phyloP scores from a whole-genome alignment of 768 basidiomycete genomes.

The Serendipita sp. region DNA sequence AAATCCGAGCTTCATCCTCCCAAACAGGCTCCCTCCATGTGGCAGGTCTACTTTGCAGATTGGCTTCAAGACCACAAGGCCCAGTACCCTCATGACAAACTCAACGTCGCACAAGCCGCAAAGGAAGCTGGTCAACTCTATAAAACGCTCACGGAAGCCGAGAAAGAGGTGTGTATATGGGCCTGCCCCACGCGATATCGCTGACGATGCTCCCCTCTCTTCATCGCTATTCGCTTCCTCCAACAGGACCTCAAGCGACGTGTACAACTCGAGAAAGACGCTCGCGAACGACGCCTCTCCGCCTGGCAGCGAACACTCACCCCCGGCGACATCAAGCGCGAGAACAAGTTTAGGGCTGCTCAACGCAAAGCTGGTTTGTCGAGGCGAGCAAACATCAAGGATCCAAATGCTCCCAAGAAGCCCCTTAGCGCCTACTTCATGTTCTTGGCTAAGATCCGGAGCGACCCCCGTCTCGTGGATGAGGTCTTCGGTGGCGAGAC shows the following conservation, averaged over 20 bases:
- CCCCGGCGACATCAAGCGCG: constrained; percentile 86
- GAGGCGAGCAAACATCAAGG: constrained; percentile 86
- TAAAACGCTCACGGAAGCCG: constrained; percentile 54
- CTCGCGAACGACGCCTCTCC: constrained; percentile 63
- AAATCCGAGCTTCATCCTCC: constrained; percentile 76
- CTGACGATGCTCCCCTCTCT: constrained; percentile 14
- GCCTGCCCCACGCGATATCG: too few species aligned
- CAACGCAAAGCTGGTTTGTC: constrained; percentile 90
- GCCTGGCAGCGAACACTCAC: constrained; percentile 74
- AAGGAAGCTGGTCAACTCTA: constrained; percentile 91
- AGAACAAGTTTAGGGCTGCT: constrained; percentile 80
- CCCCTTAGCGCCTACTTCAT: constrained; percentile 89
- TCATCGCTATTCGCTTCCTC: too few species aligned
- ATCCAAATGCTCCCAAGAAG: constrained; percentile 94
- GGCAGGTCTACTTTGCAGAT: constrained; percentile 88
- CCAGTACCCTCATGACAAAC: constrained; percentile 35
- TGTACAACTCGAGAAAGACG: constrained; percentile 72
- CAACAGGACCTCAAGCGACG: constrained; percentile 67
- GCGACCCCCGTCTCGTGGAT: constrained; percentile 53
- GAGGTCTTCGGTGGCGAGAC: constrained; percentile 81
- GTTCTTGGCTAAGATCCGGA: constrained; percentile 82
- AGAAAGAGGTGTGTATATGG: constrained; percentile 72
- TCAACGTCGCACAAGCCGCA: constrained; percentile 89
- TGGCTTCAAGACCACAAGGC: constrained; percentile 30
- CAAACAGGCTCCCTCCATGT: constrained; percentile 83